Conservation (phyloP, 2,329 filamentous ascomycete species). For the Trichoderma breve region DNA sequence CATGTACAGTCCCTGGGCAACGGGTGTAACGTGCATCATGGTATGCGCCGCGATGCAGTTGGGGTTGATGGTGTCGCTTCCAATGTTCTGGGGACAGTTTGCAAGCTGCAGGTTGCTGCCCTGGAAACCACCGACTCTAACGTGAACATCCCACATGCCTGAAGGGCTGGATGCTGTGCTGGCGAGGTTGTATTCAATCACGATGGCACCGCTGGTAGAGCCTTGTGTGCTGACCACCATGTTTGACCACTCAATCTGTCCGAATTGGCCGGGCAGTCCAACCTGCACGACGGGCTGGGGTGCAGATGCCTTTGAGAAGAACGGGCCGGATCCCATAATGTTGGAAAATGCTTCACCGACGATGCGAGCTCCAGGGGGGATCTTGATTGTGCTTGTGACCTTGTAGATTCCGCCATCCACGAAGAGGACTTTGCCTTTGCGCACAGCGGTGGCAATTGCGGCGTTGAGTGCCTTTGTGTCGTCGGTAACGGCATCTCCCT, state of each 20-base stretch:
- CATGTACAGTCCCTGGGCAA: conserved; percentile 39
- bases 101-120: conserved; percentile 67
- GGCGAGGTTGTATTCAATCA: conserved; percentile 72
- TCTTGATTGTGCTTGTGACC: neutral
- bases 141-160: conserved; percentile 74
- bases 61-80: conserved; percentile 29
- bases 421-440: neutral
- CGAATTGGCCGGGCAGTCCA: conserved; percentile 60
- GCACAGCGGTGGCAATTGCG: neutral
- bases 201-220: conserved; percentile 62
- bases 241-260: conserved; percentile 68
- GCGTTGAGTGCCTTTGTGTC: neutral
- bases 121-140: conserved; percentile 69
- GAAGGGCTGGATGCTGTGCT: conserved; percentile 35
- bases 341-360: conserved; percentile 30
- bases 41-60: conserved; percentile 44
- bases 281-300: conserved; percentile 67
- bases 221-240: conserved; percentile 69
- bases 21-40: conserved; percentile 42
- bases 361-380: conserved; percentile 2
- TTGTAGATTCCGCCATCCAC: neutral
- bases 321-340: conserved; percentile 54
- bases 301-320: conserved; percentile 51
- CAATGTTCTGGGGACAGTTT: conserved; percentile 58
- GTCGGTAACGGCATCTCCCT: neutral